phyloP scores from a whole-genome alignment of 2,329 filamentous ascomycete genomes.

The Fusarium fracticaudum region DNA sequence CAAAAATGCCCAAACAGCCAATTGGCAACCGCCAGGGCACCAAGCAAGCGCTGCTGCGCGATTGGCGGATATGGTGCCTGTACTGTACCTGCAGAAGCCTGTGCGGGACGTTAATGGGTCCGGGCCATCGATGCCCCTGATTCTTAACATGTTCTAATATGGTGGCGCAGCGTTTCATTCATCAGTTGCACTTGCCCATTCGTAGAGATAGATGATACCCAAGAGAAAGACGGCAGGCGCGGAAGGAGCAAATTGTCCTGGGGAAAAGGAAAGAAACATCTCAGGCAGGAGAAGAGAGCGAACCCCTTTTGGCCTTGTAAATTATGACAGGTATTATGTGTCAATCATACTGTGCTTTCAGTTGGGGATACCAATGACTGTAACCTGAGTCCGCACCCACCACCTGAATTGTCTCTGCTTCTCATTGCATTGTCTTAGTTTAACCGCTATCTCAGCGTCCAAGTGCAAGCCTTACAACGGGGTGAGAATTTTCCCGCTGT shows the following conservation, averaged over 20 bases:
- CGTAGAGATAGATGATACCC: conserved; percentile 28
- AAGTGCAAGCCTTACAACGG: conserved; percentile 11
- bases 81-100: conserved; percentile 40
- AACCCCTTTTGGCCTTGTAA: conserved; percentile 6
- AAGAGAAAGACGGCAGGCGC: conserved; percentile 18
- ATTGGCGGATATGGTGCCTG: conserved; percentile 33
- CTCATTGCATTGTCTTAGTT: not conserved
- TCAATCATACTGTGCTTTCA: not conserved
- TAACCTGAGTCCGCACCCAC: conserved; percentile 4
- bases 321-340: conserved; percentile 8
- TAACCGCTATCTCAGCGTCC: conserved; percentile 12
- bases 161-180: conserved; percentile 44
- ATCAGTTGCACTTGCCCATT: conserved; percentile 29
- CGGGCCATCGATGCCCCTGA: conserved; percentile 20
- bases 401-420: not conserved
- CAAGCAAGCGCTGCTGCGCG: conserved; percentile 19
- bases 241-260: conserved; percentile 11
- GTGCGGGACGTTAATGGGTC: conserved; percentile 5
- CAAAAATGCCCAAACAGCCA: conserved; percentile 1
- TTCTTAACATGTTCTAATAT: conserved; percentile 34
- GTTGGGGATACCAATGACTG: not conserved
- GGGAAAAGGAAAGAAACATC: conserved; percentile 17
- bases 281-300: not conserved
- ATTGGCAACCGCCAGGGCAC: not conserved
- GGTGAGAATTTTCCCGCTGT: not conserved